Conservation (phyloP, 805 yeast species). For the Starmera pachycereana region DNA sequence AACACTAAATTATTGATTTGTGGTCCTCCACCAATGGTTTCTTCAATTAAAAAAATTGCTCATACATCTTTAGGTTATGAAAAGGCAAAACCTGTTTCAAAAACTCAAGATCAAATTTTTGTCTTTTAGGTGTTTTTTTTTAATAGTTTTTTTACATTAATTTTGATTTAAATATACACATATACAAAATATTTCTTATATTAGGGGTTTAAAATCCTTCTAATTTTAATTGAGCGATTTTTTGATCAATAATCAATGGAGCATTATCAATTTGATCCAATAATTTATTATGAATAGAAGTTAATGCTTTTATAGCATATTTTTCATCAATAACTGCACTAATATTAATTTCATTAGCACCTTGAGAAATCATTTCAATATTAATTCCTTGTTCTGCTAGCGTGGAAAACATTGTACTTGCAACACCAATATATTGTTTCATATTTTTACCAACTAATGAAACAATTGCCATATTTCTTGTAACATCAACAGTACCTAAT, state of each 20-base stretch:
- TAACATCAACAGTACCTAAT: conserved; percentile 84
- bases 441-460: conserved; percentile 94
- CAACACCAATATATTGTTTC: conserved; percentile 95
- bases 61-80: conserved; percentile 55
- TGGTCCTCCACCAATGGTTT: conserved; percentile 92
- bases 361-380: conserved; percentile 97
- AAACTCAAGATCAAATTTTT: conserved; percentile 84
- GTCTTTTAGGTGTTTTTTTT: conserved; percentile 42
- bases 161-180: neutral
- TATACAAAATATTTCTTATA: neutral
- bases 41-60: conserved; percentile 75
- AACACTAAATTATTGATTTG: conserved; percentile 71
- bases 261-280: conserved; percentile 33
- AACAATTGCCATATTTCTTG: conserved; percentile 80
- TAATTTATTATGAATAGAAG: conserved; percentile 71
- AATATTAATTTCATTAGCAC: conserved; percentile 95
- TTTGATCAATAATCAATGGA: conserved; percentile 27
- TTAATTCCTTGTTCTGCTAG: conserved; percentile 86
- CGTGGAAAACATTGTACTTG: conserved; percentile 93
- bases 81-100: conserved; percentile 82
- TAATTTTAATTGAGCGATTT: conserved; percentile 35
- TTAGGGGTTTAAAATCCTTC: conserved; percentile 13
- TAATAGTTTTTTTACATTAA: neutral
- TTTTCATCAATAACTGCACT: conserved; percentile 84
- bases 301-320: conserved; percentile 78